Evolutionary conservation across 2,329 filamentous ascomycete genomes (phyloP).

Genomic region (Fusarium subglutinans): DNA sequence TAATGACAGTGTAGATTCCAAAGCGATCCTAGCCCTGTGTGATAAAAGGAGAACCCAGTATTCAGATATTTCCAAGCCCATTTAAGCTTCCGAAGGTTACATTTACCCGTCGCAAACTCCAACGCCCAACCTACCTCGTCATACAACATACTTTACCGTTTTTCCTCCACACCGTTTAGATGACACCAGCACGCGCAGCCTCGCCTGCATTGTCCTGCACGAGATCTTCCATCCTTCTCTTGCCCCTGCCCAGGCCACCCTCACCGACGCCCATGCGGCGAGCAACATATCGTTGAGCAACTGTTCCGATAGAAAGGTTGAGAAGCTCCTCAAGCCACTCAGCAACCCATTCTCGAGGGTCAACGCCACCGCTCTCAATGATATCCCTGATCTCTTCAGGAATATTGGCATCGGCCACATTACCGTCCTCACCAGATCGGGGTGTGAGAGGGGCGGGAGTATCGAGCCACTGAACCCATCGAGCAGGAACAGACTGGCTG

Average conservation of each 20-base stretch:
- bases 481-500: conserved; percentile 82
- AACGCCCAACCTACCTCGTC: conserved; percentile 39
- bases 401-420: conserved; percentile 51
- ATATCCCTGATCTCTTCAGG: conserved; percentile 91
- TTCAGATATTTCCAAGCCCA: conserved; percentile 29
- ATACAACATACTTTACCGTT: conserved; percentile 17
- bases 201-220: conserved; percentile 67
- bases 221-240: conserved; percentile 66
- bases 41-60: conserved; percentile 16
- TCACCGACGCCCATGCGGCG: conserved; percentile 95
- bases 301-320: conserved; percentile 79
- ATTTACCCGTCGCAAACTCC: conserved; percentile 28
- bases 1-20: conserved; percentile 16
- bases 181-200: conserved; percentile 66
- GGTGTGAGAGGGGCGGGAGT: conserved; percentile 69
- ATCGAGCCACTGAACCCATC: conserved; percentile 94
- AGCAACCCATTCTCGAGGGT: conserved; percentile 95
- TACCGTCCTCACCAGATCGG: conserved; percentile 59
- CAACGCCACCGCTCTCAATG: conserved; percentile 77
- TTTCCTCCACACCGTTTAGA: conserved; percentile 46
- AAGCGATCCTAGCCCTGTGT: conserved; percentile 12
- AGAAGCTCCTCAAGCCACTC: conserved; percentile 96
- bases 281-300: conserved; percentile 95
- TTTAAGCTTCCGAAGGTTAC: conserved; percentile 25
- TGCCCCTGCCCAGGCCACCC: conserved; percentile 70